Percentiles rank a stretch among this genome's conserved stretches.
Evolutionary conservation across 306 rosid genomes (phyloP).

Genomic region (Comarum palustre): DNA sequence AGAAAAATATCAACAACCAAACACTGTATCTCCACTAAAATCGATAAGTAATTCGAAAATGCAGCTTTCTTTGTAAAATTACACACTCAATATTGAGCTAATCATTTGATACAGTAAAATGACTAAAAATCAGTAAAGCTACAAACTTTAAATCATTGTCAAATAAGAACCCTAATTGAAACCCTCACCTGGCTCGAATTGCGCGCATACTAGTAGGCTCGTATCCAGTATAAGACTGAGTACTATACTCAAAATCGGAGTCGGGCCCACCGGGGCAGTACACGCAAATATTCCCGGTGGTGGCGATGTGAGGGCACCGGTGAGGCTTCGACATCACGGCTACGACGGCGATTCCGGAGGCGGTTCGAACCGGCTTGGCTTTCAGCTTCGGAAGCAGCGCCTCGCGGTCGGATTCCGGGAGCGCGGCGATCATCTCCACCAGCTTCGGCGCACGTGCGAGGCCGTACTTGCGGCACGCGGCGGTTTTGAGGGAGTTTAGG

Average conservation of each 20-base stretch:
- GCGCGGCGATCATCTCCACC: slow-evolving; percentile 92
- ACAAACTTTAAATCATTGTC: neutral
- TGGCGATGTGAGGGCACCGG: slow-evolving; percentile 93
- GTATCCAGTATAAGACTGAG: slow-evolving; percentile 97
- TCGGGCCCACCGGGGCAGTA: slow-evolving; percentile 98
- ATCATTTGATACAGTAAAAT: neutral
- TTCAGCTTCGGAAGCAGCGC: slow-evolving; percentile 85
- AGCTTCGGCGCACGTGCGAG: slow-evolving; percentile 94
- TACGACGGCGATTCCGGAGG: slow-evolving; percentile 91
- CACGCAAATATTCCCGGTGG: slow-evolving; percentile 91
- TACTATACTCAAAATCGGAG: slow-evolving; percentile 92
- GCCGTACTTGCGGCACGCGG: slow-evolving; percentile 95
- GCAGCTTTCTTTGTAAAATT: neutral
- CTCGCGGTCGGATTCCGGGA: slow-evolving; percentile 82
- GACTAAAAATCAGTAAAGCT: too few species aligned
- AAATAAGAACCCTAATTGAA: neutral
- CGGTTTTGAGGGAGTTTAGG: slow-evolving; percentile 80
- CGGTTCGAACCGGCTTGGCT: slow-evolving; percentile 93
- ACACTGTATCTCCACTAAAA: neutral
- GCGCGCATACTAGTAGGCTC: slow-evolving; percentile 99
- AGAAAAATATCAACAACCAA: neutral
- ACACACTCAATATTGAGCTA: neutral
- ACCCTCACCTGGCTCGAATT: slow-evolving; percentile 76
- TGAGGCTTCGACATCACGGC: slow-evolving; percentile 99
- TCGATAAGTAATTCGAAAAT: neutral